Base-by-base conservation (phyloP, 2,329 filamentous ascomycete genomes). In the Tolypocladium inflatum region DNA sequence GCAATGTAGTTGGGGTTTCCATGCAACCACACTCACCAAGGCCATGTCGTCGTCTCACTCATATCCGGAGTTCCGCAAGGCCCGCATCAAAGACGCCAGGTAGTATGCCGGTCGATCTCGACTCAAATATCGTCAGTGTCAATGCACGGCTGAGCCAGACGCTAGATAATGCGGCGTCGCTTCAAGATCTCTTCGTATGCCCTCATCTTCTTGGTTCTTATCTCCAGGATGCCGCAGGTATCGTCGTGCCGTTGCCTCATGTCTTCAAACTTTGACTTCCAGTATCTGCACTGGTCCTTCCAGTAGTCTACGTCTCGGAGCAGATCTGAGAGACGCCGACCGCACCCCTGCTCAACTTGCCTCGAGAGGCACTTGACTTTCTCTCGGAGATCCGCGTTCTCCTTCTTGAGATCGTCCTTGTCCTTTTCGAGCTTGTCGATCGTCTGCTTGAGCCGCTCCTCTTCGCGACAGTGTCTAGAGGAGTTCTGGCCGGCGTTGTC, bases 131-230 rank as follows among this genome's bases (percentile, higher is more conserved):
- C 15, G 15, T 19, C 15, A 0, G 42, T 26, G 21, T 11, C 42
- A 45, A 15, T 4, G 10, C 42, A 15, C 26, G 26, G 26, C 4
- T 35, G 48, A 13, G 19, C 6, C 35, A 42, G 35, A 9, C 39
- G 23, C 62, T 56, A 72, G 26, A 69, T 64, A 23, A 71, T 64
- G 19, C 68, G 64, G 17, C 66, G 63, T n/a, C 70, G 60, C 55
- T 63, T 66, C 21, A 74, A 45, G 4, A 73, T 66, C 38, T 74
- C 71, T 50, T 74, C 71, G 33, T 72, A 73, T 2, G 63, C 63
- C 41, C 63, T 63, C 58, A 71, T 64, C 67, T 73, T 72, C 53
- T 67, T 65, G 17, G 64, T 63, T 60, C 70, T 64, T 30, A 66
- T 62, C 50, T 72, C 68, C 23, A 71, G 57, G 21, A 69, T 59